Conservation (phyloP, 169 alveolate genomes). For the Plasmodium malariae region DNA sequence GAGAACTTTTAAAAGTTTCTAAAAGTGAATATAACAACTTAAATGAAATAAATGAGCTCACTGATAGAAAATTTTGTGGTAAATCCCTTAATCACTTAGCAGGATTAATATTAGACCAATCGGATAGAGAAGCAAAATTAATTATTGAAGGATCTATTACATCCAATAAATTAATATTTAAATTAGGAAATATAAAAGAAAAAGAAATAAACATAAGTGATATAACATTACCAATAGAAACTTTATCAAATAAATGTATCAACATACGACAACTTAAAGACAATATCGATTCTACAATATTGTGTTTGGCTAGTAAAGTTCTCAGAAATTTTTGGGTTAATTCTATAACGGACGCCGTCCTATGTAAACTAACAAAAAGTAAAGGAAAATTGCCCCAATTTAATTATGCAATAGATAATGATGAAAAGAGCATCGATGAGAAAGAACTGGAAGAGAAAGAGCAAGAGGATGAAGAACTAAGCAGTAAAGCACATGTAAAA, state of each 20-base stretch:
- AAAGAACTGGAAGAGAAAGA: background rate
- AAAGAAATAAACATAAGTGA: constrained; percentile 79
- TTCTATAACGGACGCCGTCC: constrained; percentile 72
- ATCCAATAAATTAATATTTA: constrained; percentile 48
- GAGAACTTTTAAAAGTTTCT: constrained; percentile 49
- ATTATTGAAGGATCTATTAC: constrained; percentile 72
- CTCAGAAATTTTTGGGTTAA: constrained; percentile 64
- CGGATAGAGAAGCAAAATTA: constrained; percentile 72
- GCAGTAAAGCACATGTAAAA: background rate
- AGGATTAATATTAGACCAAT: constrained; percentile 60
- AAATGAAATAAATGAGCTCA: constrained; percentile 32
- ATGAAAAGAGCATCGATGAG: constrained; percentile 3
- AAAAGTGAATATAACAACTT: constrained; percentile 49
- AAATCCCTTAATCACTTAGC: constrained; percentile 67
- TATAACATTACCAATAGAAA: constrained; percentile 83
- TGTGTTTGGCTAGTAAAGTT: constrained; percentile 67
- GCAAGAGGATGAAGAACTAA: background rate
- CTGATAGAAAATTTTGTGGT: constrained; percentile 66
- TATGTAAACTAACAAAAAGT: constrained; percentile 63
- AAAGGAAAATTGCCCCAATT: constrained; percentile 64
- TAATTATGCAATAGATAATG: constrained; percentile 20
- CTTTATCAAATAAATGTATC: constrained; percentile 83
- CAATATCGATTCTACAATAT: constrained; percentile 37
- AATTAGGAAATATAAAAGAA: constrained; percentile 72
- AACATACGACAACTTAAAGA: constrained; percentile 76